phyloP scores from a whole-genome alignment of 2,329 filamentous ascomycete genomes.

The Ophiosphaerella narmari region DNA sequence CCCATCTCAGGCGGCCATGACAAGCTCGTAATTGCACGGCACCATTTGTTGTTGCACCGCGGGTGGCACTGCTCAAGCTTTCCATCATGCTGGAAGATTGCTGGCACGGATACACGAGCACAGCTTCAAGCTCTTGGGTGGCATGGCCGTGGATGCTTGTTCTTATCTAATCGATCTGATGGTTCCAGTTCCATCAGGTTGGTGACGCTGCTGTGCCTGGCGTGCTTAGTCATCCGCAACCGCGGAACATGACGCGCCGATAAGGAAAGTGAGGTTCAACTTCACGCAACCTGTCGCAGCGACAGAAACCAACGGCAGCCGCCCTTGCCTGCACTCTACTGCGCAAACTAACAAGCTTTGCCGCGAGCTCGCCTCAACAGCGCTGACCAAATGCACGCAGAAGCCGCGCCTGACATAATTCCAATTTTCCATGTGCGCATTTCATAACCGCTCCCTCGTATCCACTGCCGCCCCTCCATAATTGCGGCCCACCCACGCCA shows the following conservation, averaged over 20 bases:
- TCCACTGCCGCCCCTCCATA: slow-evolving; percentile 41
- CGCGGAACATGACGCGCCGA: slow-evolving; percentile 19
- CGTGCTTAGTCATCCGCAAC: slow-evolving; percentile 15
- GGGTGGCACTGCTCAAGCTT: not conserved
- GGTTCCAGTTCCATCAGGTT: no score
- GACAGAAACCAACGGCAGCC: slow-evolving; percentile 5
- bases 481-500: slow-evolving; percentile 35
- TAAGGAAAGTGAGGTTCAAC: slow-evolving; percentile 24
- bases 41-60: no score
- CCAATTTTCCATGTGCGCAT: slow-evolving; percentile 42
- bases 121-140: no score
- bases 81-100: not conserved
- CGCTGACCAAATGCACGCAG: slow-evolving; percentile 41
- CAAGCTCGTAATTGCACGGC: no score
- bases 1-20: no score
- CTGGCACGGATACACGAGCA: not conserved
- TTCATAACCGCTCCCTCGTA: slow-evolving; percentile 38
- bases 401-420: slow-evolving; percentile 39
- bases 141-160: no score
- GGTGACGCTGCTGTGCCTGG: not conserved
- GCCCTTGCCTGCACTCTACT: slow-evolving; percentile 16
- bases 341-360: slow-evolving; percentile 22
- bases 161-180: no score
- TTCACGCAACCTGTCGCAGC: slow-evolving; percentile 17
- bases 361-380: slow-evolving; percentile 24